Evolutionary conservation across 164 flowering plant species (phyloP).

Genomic region (Brasenia schreberi): DNA sequence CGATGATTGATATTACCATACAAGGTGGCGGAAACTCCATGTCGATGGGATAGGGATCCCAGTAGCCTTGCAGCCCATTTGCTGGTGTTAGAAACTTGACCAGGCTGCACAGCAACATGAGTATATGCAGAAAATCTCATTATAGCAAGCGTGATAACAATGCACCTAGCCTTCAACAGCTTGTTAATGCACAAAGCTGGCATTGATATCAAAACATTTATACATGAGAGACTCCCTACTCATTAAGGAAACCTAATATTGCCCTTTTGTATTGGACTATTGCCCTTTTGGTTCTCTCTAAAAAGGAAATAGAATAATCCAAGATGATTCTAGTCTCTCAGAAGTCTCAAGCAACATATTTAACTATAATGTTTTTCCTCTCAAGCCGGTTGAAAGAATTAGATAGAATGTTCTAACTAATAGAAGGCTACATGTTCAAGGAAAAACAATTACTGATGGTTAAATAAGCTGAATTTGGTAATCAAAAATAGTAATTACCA

Average conservation of each 20-base stretch:
- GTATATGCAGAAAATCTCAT: background rate
- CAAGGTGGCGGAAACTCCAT: constrained; percentile 94
- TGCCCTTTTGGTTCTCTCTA: too few relatives aligned
- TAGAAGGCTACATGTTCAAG: background rate
- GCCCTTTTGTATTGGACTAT: too few relatives aligned
- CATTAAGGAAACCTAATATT: too few relatives aligned
- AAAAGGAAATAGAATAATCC: too few relatives aligned
- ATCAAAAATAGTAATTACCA: constrained; percentile 27
- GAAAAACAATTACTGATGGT: background rate
- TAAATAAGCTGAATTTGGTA: background rate
- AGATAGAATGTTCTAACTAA: background rate
- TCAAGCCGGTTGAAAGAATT: background rate
- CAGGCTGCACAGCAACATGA: constrained; percentile 33
- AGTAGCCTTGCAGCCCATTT: constrained; percentile 86
- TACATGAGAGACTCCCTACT: too few relatives aligned
- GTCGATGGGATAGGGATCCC: constrained; percentile 96
- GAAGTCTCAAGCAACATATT: too few relatives aligned
- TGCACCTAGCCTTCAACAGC: too few relatives aligned
- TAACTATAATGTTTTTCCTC: background rate
- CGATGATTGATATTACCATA: constrained; percentile 88
- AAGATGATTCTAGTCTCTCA: too few relatives aligned
- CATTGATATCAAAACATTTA: too few relatives aligned
- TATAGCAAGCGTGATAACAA: too few relatives aligned
- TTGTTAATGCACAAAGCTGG: too few relatives aligned
- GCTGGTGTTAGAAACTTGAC: constrained; percentile 87